Evolutionary conservation across 2,329 filamentous ascomycete species (phyloP).

Genomic region (Clarireedia sp.): DNA sequence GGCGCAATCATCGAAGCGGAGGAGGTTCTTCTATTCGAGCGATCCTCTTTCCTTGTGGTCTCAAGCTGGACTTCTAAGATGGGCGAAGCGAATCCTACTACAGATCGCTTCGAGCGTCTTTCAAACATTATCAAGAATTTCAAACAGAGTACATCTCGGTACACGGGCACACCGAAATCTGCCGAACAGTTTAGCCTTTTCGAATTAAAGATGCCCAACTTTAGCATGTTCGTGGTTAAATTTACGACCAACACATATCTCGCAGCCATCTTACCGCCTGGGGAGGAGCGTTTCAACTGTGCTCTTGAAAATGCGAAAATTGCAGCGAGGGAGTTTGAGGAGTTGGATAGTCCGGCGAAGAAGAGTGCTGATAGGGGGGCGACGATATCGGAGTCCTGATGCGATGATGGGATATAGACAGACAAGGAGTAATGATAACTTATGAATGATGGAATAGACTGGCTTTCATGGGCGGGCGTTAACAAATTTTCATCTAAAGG

Average conservation of each 20-base stretch:
- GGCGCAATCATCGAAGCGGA: conserved; percentile 84
- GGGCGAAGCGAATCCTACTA: conserved; percentile 74
- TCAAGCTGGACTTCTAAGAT: conserved; percentile 75
- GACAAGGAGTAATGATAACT: not conserved
- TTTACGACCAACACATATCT: conserved; percentile 98
- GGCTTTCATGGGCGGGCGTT: not conserved
- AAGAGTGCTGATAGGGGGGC: conserved; percentile 25
- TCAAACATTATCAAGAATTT: conserved; percentile 98
- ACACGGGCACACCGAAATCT: conserved; percentile 72
- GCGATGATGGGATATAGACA: not conserved
- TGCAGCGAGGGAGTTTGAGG: conserved; percentile 72
- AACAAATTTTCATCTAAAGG: not conserved
- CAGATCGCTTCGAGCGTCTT: conserved; percentile 88
- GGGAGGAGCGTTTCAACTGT: conserved; percentile 84
- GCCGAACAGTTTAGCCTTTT: conserved; percentile 75
- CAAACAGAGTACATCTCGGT: conserved; percentile 74
- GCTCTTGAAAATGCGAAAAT: conserved; percentile 86
- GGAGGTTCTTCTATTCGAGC: conserved; percentile 89
- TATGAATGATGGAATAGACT: not conserved
- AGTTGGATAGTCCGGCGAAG: conserved; percentile 46
- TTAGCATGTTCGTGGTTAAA: conserved; percentile 90
- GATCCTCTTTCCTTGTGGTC: conserved; percentile 94
- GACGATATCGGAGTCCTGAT: conserved; percentile 8
- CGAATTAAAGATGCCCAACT: conserved; percentile 71
- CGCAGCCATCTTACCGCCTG: conserved; percentile 82